Percentiles rank a stretch among this genome's conserved stretches.
phyloP scores from a whole-genome alignment of 768 basidiomycete genomes.

The Calocera cornea region DNA sequence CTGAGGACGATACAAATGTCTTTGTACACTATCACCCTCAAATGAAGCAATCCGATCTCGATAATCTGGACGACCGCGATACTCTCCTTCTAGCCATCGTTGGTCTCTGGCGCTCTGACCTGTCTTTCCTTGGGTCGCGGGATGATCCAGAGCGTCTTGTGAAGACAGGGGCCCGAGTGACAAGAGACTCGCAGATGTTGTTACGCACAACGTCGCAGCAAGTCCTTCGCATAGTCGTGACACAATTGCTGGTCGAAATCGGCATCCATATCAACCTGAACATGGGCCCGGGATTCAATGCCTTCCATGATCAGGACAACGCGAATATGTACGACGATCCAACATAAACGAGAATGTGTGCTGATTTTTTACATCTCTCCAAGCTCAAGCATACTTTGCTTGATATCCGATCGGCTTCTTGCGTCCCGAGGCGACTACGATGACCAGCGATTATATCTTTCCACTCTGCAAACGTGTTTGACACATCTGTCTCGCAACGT shows the following conservation, averaged over 20 bases:
- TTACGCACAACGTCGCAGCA: neutral
- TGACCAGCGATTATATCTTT: neutral
- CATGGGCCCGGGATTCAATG: neutral
- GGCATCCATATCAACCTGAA: neutral
- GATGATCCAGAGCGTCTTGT: neutral
- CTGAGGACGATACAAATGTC: neutral
- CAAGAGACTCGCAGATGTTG: neutral
- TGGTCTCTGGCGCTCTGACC: conserved; percentile 49
- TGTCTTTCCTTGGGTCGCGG: conserved; percentile 32
- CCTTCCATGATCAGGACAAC: neutral
- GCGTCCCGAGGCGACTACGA: neutral
- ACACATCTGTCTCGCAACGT: neutral
- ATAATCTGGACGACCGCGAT: conserved; percentile 32
- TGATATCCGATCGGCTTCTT: neutral
- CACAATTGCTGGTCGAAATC: neutral
- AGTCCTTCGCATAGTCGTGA: neutral
- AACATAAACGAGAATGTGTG: neutral
- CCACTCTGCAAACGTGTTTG: neutral
- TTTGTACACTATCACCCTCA: neutral
- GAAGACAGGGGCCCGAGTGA: neutral
- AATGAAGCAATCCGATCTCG: conserved; percentile 10
- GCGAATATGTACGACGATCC: neutral
- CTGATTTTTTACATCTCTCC: neutral
- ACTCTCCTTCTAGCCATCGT: conserved; percentile 56
- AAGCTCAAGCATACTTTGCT: neutral